Evolutionary conservation across 2,329 filamentous ascomycete genomes (phyloP).

Genomic region (Tolypocladium paradoxum): DNA sequence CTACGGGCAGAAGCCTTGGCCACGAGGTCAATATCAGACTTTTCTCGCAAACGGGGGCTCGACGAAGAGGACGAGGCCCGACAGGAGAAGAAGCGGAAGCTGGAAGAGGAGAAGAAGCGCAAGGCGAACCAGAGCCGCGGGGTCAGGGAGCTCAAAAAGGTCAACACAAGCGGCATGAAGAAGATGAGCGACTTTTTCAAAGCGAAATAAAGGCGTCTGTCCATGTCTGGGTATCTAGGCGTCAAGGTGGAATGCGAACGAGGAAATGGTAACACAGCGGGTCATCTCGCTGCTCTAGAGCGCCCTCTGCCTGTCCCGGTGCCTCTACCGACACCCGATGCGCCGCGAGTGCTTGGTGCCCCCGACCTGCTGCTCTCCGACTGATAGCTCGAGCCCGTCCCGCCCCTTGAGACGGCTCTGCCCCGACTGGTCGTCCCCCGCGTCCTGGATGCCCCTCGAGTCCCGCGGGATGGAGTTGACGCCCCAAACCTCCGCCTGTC

Average conservation of each 20-base stretch:
- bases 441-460: conserved; percentile 13
- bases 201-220: conserved; percentile 39
- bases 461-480: conserved; percentile 16
- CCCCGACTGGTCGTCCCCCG: conserved; percentile 20
- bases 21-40: conserved; percentile 57
- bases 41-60: conserved; percentile 54
- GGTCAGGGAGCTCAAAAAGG: conserved; percentile 76
- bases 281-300: conserved; percentile 20
- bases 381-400: conserved; percentile 14
- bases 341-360: conserved; percentile 19
- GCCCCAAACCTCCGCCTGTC: conserved; percentile 21
- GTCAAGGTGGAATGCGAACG: conserved; percentile 1
- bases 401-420: conserved; percentile 15
- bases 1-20: conserved; percentile 63
- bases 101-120: conserved; percentile 81
- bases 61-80: conserved; percentile 56
- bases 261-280: conserved; percentile 4
- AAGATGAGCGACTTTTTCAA: conserved; percentile 94
- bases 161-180: conserved; percentile 87
- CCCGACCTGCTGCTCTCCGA: conserved; percentile 16
- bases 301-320: conserved; percentile 20
- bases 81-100: conserved; percentile 72
- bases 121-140: conserved; percentile 65
- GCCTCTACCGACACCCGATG: conserved; percentile 24
- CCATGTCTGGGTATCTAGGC: conserved; percentile 19